Evolutionary conservation across 441 rosid species (phyloP), one percentile per base, ranked within the genome.

Genomic region (Populus hybrid): DNA sequence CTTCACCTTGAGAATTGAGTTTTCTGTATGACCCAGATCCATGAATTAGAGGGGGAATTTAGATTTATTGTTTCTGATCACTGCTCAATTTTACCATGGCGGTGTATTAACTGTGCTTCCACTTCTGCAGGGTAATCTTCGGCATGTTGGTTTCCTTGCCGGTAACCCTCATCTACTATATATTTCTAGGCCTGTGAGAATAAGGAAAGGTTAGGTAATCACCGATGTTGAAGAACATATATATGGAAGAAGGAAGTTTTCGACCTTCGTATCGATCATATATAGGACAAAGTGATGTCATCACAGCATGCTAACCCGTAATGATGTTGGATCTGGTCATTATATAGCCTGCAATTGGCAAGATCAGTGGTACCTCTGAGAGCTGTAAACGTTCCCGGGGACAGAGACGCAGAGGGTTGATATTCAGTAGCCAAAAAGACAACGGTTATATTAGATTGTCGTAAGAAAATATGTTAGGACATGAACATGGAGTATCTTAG

Each of bases 81-180:
- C 65, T 61, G 54, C 16, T 57, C 34, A 14, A 3, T 38, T 23
- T 38, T 16, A 10, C 12, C 3, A 16, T n/a, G 10, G 1, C 20
- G 0, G 14, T 2, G 54, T 28, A 14, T 42, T n/a, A 8, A 59
- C 10, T 14, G 2, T 66, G 50, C 28, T 77, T 71, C 32, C 77
- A 5, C 5, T 68, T 76, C 81, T 79, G 79, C 94, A 92, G 96
- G 90, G 96, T 92, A 14, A 92, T 90, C 65, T 92, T 92, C 76
- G 96, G 96, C 30, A 92, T 92, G 96, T 70, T 92, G 76, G 92
- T 92, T 73, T 89, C 96, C 8, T 84, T 92, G 76, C 96, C 94
- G 5, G 90, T 92, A 61, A 90, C 94, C 5, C 85, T 92, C 42
- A 87, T 91, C 76, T 91, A 91, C 73, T 91, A 91, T 82, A 82